A percentile compares a stretch with the other conserved stretches of the same genome.
These are phyloP conservation scores for Castanea crenata DNA, from an alignment of 306 rosid genomes.

Conservation along the genomic window DNA sequence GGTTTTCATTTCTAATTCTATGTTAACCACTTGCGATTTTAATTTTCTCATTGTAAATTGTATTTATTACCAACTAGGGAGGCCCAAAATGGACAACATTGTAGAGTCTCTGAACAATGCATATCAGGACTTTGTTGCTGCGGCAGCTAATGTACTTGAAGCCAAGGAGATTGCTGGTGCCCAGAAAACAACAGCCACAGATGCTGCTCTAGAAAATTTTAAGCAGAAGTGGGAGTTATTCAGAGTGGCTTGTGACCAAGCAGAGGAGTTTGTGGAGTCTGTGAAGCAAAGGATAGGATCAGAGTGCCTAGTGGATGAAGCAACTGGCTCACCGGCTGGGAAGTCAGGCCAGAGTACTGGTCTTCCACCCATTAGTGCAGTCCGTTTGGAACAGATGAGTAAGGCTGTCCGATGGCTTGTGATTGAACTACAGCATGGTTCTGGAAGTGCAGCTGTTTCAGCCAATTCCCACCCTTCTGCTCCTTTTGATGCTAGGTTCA, in stretches of 20 bases:
- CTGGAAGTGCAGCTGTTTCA: slow-evolving; percentile 52
- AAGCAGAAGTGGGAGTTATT: slow-evolving; percentile 82
- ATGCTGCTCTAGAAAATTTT: slow-evolving; percentile 65
- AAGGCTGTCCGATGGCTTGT: slow-evolving; percentile 81
- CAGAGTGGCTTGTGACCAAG: slow-evolving; percentile 77
- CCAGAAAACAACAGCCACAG: slow-evolving; percentile 53
- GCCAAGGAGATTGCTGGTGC: slow-evolving; percentile 49
- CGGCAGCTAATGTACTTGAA: slow-evolving; percentile 66
- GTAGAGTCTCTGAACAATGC: slow-evolving; percentile 66
- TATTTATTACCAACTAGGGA: background rate
- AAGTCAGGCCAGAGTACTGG: slow-evolving; percentile 50
- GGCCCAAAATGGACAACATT: slow-evolving; percentile 53
- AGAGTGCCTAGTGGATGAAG: slow-evolving; percentile 80
- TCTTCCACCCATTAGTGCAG: slow-evolving; percentile 72
- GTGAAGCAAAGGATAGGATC: slow-evolving; percentile 82
- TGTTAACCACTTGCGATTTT: background rate
- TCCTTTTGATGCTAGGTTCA: slow-evolving; percentile 72
- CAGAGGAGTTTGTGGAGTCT: slow-evolving; percentile 81
- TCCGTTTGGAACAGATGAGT: slow-evolving; percentile 81
- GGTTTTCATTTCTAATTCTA: background rate
- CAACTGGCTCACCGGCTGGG: slow-evolving; percentile 60
- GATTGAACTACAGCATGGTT: slow-evolving; percentile 69
- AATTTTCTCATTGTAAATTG: background rate
- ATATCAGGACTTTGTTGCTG: slow-evolving; percentile 67
- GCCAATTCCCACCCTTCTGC: slow-evolving; percentile 59